Evolutionary conservation across 768 basidiomycete genomes (phyloP).

Genomic region (Sarcomyxa edulis): DNA sequence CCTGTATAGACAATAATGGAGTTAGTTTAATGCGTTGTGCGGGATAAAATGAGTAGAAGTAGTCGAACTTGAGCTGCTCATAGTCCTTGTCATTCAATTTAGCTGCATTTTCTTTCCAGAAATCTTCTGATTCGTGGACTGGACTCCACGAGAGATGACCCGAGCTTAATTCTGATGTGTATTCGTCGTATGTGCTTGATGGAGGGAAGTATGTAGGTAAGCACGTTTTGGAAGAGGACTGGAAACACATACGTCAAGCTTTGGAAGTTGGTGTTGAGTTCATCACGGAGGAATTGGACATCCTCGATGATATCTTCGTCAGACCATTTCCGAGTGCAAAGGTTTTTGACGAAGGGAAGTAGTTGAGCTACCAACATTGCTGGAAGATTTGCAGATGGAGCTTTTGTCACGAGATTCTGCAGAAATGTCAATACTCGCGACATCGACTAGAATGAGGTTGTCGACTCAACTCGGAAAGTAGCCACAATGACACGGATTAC

Average conservation of each 20-base stretch:
- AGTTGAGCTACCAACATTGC: conserved; percentile 89
- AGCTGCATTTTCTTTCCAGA: conserved; percentile 94
- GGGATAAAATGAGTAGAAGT: neutral
- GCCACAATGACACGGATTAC: conserved; percentile 91
- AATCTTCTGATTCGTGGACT: conserved; percentile 92
- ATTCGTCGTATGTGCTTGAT: conserved; percentile 91
- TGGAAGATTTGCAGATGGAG: conserved; percentile 83
- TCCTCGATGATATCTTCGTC: conserved; percentile 96
- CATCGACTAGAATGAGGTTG: neutral
- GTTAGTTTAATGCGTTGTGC: neutral
- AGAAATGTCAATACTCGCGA: too few relatives aligned
- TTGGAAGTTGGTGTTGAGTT: conserved; percentile 80
- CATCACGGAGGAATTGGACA: conserved; percentile 80
- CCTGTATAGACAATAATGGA: conserved; percentile 33
- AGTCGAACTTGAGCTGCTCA: conserved; percentile 73
- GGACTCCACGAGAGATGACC: conserved; percentile 95
- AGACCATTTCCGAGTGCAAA: conserved; percentile 81
- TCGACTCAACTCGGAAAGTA: conserved; percentile 66
- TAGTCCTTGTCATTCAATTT: conserved; percentile 83
- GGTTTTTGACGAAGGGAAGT: conserved; percentile 81
- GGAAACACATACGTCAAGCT: conserved; percentile 71
- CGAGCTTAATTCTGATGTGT: conserved; percentile 82
- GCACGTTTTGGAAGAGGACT: neutral
- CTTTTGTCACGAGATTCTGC: conserved; percentile 87
- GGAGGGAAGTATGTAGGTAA: neutral